These are phyloP conservation scores for Suhomyces guaymorum DNA, from an alignment of 1,139 yeast genomes.

Conservation along the genomic window DNA sequence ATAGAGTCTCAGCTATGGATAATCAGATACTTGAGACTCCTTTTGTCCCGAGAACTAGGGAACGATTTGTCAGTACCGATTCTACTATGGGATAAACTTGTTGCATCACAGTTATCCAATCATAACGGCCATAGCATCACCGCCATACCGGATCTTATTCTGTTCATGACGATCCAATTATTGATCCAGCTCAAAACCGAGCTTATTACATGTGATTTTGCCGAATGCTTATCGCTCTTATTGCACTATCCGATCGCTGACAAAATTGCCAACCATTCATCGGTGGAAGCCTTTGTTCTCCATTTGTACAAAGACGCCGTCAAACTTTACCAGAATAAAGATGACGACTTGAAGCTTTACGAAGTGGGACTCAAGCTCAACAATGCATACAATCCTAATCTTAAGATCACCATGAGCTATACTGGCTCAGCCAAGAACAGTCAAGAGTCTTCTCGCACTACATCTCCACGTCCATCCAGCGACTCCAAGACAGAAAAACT, in stretches of 20 bases:
- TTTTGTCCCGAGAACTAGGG: constrained; percentile 62
- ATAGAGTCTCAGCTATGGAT: constrained; percentile 68
- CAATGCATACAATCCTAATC: constrained; percentile 36
- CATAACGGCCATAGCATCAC: constrained; percentile 19
- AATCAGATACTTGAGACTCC: constrained; percentile 60
- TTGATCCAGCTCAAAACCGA: constrained; percentile 53
- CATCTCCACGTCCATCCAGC: constrained; percentile 15
- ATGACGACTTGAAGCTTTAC: constrained; percentile 42
- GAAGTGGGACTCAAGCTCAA: constrained; percentile 42
- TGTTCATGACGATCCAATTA: constrained; percentile 52
- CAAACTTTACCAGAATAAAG: constrained; percentile 29
- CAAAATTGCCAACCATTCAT: constrained; percentile 15
- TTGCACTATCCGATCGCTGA: constrained; percentile 56
- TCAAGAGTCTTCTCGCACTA: constrained; percentile 15
- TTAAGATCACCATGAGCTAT: constrained; percentile 37
- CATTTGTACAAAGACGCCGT: constrained; percentile 33
- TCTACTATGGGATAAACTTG: constrained; percentile 59
- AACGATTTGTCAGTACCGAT: constrained; percentile 41
- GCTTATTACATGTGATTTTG: constrained; percentile 56
- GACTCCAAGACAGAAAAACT: constrained; percentile 34
- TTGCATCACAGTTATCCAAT: constrained; percentile 28
- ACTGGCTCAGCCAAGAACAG: constrained; percentile 23
- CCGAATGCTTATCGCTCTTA: constrained; percentile 58
- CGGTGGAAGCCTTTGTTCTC: constrained; percentile 23
- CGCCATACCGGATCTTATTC: constrained; percentile 43